Evolutionary conservation across 306 rosid genomes (phyloP), one percentile per base, ranked within the genome.

Genomic region (Cicer arietinum): DNA sequence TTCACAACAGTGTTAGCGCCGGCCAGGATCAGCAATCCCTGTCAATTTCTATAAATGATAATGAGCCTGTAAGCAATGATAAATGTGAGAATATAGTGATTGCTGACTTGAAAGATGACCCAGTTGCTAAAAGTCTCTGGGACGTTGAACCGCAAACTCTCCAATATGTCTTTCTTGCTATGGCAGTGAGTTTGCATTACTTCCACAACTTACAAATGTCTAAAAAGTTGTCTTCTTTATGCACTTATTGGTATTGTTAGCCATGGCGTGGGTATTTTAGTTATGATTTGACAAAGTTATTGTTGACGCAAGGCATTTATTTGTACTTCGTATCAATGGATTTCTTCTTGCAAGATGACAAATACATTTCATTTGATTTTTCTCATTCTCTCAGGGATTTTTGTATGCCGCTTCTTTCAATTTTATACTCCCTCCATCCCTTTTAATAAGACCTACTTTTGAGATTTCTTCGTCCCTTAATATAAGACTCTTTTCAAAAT

Each of bases 101-200:
- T 65, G 40, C 59, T 39, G 59, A 76, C 79, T 77, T 83, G 81
- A 88, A 83, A 72, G 93, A 90, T 77, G 99, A 95, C 82, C 91
- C 73, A 48, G 78, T 88, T 69, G 96, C 97, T 74, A 85, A 81
- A 83, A 71, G 82, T 80, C 82, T 95, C 41, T 89, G 90, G 96
- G 78, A 80, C 47, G 78, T 85, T 17, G 77, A 84, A 8, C 84
- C 98, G 4, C 70, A 71, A 71, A 84, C 88, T 74, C 93, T 95
- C 67, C 89, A 86, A 77, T 45, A 61, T 72, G 91, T 86, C 67
- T 88, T 95, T 75, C 92, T 95, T 66, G 88, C 89, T 17, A 86
- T 92, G 92, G 99, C 84, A 17, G 99, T 95, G 82, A 86, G 96
- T 88, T 77, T 80, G 46, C 69, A 42, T 54, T 79, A 45, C 69